Base-by-base conservation (phyloP, 148 eudicot genomes). In the Arbutus unedo region DNA sequence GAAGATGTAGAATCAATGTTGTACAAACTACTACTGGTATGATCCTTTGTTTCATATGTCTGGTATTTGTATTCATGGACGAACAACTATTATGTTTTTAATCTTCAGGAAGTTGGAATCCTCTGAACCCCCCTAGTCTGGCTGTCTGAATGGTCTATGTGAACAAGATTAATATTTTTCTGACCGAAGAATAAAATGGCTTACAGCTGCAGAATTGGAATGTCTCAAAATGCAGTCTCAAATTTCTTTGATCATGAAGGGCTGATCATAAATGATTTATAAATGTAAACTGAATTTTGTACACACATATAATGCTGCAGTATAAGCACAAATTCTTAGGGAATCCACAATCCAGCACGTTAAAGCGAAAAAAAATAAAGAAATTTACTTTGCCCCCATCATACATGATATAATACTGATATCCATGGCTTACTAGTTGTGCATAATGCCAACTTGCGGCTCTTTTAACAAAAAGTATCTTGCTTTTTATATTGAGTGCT, bases 1-100 rank as follows among this genome's bases (percentile, higher is more conserved):
- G 90, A 88, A 81, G 88, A 88, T 73, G 90, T 88, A 49, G 90
- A 88, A 53, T 88, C 90, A 62, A 74, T 88, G 77, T 51, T 88
- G 84, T 72, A 78, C 79, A 88, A 85, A 81, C 74, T 88, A 79
- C 81, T 88, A 44, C 10, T 23, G 88, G 90, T 88, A 88, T 19
- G 75, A 44, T 82, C 49, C 53, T 50, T 53, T 16, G 8, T 49
- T 81, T 44, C 44, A 67, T 9, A 10, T 54, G 50, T 50, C 44
- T 76, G 3, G 4, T 82, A 76, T 77, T 8, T 70, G 21, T n/a
- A 72, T 49, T 51, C 16, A 31, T 50, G 44, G n/a, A 74, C 11
- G 6, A 41, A 48, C 55, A 3, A 31, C 8, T 5, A 31, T 31
- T 31, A 31, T 31, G 31, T 44, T 59, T 14, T 45, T 60, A 60